Evolutionary conservation across 192 early-diverging fungal species (phyloP).

Genomic region (Fimicolochytrium jonesii): DNA sequence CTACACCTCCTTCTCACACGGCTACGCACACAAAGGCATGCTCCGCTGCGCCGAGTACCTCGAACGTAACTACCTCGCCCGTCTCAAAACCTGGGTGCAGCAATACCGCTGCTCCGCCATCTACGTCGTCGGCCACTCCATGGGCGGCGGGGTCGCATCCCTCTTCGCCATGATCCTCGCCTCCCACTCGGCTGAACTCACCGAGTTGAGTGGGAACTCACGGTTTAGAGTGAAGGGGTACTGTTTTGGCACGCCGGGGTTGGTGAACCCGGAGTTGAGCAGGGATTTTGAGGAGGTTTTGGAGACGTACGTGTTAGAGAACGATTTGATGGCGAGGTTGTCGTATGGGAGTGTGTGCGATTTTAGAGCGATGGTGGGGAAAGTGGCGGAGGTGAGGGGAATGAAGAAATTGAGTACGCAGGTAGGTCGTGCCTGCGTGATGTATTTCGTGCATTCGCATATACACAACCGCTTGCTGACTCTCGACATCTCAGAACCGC

Average conservation of each 20-base stretch:
- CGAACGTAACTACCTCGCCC: slow-evolving; percentile 26
- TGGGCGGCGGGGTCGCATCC: slow-evolving; percentile 38
- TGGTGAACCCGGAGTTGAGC: slow-evolving; percentile 29
- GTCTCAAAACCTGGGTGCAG: slow-evolving; percentile 34
- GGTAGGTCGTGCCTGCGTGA: not conserved
- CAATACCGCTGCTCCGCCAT: slow-evolving; percentile 22
- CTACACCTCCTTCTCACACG: slow-evolving; percentile 38
- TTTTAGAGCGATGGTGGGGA: slow-evolving; percentile 24
- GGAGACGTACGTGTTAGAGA: slow-evolving; percentile 37
- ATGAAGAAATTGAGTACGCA: slow-evolving; percentile 10
- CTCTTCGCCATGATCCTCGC: slow-evolving; percentile 32
- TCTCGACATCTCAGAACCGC: not conserved
- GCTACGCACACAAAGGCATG: slow-evolving; percentile 35
- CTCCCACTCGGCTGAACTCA: slow-evolving; percentile 18
- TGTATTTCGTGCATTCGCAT: no score
- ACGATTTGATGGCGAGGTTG: slow-evolving; percentile 38
- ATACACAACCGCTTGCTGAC: not conserved
- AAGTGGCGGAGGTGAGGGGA: slow-evolving; percentile 13
- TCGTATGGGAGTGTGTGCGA: slow-evolving; percentile 30
- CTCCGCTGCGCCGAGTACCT: slow-evolving; percentile 38
- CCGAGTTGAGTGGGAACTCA: slow-evolving; percentile 9
- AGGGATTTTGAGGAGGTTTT: slow-evolving; percentile 27
- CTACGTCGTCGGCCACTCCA: slow-evolving; percentile 39
- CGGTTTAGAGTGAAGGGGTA: slow-evolving; percentile 27
- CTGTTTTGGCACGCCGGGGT: slow-evolving; percentile 38